Conservation (phyloP, 768 basidiomycete species). For the Cyclocybe cylindracea region DNA sequence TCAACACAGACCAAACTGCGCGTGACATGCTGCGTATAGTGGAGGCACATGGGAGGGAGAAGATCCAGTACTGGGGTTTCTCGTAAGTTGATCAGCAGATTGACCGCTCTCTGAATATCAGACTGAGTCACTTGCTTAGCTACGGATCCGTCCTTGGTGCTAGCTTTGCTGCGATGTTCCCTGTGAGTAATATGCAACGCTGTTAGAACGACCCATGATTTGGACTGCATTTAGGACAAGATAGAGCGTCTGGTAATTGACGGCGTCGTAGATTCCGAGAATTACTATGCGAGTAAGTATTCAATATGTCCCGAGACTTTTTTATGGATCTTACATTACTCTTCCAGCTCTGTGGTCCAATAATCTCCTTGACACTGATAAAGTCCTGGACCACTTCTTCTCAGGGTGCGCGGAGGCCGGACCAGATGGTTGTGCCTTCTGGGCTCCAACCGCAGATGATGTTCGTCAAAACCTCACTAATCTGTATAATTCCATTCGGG, state of each 20-base stretch:
- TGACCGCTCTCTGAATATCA: not conserved
- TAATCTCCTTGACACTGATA: constrained; percentile 37
- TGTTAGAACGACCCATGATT: not conserved
- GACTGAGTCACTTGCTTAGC: constrained; percentile 9
- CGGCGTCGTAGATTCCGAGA: constrained; percentile 39
- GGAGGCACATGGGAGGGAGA: constrained; percentile 28
- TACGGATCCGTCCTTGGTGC: constrained; percentile 28
- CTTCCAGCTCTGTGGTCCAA: constrained; percentile 34
- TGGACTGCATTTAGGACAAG: constrained; percentile 19
- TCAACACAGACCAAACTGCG: constrained; percentile 38
- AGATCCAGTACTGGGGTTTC: constrained; percentile 36
- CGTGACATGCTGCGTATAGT: constrained; percentile 38
- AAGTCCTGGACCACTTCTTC: constrained; percentile 35
- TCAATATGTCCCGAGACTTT: not conserved
- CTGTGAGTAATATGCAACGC: constrained; percentile 21
- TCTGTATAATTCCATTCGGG: constrained; percentile 31
- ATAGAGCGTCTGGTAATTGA: constrained; percentile 36
- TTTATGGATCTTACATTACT: not conserved
- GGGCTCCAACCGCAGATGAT: constrained; percentile 31
- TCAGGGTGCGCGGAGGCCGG: constrained; percentile 38
- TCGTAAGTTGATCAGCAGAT: constrained; percentile 15
- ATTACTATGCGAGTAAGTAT: constrained; percentile 37
- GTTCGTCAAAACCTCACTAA: constrained; percentile 35
- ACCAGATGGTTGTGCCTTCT: constrained; percentile 36
- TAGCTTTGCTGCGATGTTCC: constrained; percentile 34